phyloP scores from a whole-genome alignment of 1,284 basidiomycete genomes.

The Mycena citricolor region DNA sequence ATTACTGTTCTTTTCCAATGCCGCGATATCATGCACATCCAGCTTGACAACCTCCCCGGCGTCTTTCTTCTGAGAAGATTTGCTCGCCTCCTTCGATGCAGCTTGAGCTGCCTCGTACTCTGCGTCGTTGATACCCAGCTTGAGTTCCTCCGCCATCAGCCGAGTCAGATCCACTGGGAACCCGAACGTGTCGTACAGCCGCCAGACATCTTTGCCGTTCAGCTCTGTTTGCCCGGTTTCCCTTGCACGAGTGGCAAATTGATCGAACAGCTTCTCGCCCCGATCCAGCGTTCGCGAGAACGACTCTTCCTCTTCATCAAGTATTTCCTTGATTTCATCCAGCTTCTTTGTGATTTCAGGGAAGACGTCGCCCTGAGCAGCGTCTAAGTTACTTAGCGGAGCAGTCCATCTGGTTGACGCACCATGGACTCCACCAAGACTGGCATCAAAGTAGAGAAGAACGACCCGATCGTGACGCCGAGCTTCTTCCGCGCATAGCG shows the following conservation, averaged over 20 bases:
- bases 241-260: conserved; percentile 76
- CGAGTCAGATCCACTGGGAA: conserved; percentile 97
- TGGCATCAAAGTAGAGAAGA: conserved; percentile 93
- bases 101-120: conserved; percentile 92
- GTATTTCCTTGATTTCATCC: conserved; percentile 89
- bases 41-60: conserved; percentile 77
- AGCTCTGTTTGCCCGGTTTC: conserved; percentile 69
- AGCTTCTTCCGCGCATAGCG: conserved; percentile 96
- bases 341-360: conserved; percentile 89
- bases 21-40: conserved; percentile 93
- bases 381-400: conserved; percentile 6
- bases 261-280: conserved; percentile 95
- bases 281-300: conserved; percentile 96
- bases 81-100: conserved; percentile 89
- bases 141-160: conserved; percentile 96
- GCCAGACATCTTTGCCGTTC: conserved; percentile 93
- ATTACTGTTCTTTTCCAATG: conserved; percentile 75
- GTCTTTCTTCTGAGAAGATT: conserved; percentile 73
- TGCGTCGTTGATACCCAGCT: conserved; percentile 80
- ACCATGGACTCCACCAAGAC: conserved; percentile 90
- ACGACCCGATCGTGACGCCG: conserved; percentile 89
- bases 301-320: conserved; percentile 97
- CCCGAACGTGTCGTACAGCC: conserved; percentile 97
- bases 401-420: conserved; percentile 26
- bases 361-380: conserved; percentile 80